A percentile compares a stretch with the other conserved stretches of the same genome.
These are phyloP conservation scores for Hymenoscyphus albidus DNA, from an alignment of 2,329 filamentous ascomycete genomes.

Conservation along the genomic window DNA sequence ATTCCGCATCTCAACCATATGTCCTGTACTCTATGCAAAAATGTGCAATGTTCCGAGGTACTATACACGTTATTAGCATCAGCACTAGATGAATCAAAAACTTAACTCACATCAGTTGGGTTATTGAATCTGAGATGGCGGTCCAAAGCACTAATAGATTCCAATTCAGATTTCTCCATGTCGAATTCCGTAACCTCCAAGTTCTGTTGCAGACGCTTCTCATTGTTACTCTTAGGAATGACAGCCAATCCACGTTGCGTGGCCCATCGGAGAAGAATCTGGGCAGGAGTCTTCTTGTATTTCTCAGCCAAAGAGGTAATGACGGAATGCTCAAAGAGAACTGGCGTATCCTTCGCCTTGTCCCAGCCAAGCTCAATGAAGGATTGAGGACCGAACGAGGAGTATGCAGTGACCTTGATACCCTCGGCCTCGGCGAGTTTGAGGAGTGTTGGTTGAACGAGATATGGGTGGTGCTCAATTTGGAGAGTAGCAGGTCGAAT, in stretches of 20 bases:
- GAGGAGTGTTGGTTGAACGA: constrained; percentile 70
- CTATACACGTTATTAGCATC: constrained; percentile 17
- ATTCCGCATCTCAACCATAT: constrained; percentile 4
- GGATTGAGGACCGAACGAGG: constrained; percentile 73
- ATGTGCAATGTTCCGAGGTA: constrained; percentile 50
- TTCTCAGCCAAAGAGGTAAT: constrained; percentile 65
- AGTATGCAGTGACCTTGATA: constrained; percentile 77
- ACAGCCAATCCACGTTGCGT: constrained; percentile 78
- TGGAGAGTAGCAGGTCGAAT: constrained; percentile 74
- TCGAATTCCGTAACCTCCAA: constrained; percentile 64
- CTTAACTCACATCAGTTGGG: constrained; percentile 59
- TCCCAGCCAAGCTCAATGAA: constrained; percentile 76
- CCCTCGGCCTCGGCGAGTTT: constrained; percentile 65
- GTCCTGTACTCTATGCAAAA: constrained; percentile 42
- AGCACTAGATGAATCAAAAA: constrained; percentile 2
- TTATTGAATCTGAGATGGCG: constrained; percentile 71
- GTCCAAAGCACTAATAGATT: constrained; percentile 63
- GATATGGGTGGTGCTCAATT: constrained; percentile 88
- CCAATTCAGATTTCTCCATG: constrained; percentile 61
- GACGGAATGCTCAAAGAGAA: constrained; percentile 66
- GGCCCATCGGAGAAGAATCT: constrained; percentile 82
- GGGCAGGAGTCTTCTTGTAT: constrained; percentile 68
- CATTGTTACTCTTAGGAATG: constrained; percentile 72
- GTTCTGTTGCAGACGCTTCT: constrained; percentile 58
- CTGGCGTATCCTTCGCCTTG: constrained; percentile 59